Base-by-base conservation (phyloP, 306 rosid species). In the Vachellia collinsii region DNA sequence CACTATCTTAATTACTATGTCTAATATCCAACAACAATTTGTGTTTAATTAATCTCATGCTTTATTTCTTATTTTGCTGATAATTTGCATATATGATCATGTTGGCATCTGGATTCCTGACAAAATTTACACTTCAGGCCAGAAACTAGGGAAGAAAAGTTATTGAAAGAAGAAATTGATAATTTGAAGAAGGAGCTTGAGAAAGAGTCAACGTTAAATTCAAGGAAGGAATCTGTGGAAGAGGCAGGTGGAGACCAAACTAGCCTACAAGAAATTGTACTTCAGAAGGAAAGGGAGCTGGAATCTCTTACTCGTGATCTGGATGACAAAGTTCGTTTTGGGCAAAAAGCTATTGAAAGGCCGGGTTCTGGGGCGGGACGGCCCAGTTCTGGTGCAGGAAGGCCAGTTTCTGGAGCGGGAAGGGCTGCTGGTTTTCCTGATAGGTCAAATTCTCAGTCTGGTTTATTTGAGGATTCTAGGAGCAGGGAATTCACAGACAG, bases 241-340 rank as follows among this genome's bases (percentile, higher is more conserved):
- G 98, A 81, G 77, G 77, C 25, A 59, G 43, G 70, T 75, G 79
- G 42, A 59, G 79, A 59, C 42, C 58, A 76, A 77, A 85, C 81
- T 59, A 83, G 79, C 75, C 43, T 80, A 59, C 78, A 0, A 25
- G 86, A 50, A 53, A 44, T 56, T 50, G 46, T 94, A 64, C 78
- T 37, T 54, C 86, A 66, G 79, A 92, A 88, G 81, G 97, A 95
- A 84, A 88, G 78, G 75, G 97, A 93, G 76, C 81, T 95, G 81
- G 98, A 92, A 86, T 22, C 64, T 58, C 89, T 93, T 82, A 69
- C 83, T 73, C 90, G 63, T 74, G 97, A 93, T 72, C 86, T 95
- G 86, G 92, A 95, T 85, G 98, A 89, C 81, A 93, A 93, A 88
- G 88, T 93, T 79, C 98, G 99, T 25, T 93, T 95, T 81, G 98